These are phyloP conservation scores for Floccularia luteovirens DNA, from an alignment of 768 basidiomycete species.

Conservation along the genomic window DNA sequence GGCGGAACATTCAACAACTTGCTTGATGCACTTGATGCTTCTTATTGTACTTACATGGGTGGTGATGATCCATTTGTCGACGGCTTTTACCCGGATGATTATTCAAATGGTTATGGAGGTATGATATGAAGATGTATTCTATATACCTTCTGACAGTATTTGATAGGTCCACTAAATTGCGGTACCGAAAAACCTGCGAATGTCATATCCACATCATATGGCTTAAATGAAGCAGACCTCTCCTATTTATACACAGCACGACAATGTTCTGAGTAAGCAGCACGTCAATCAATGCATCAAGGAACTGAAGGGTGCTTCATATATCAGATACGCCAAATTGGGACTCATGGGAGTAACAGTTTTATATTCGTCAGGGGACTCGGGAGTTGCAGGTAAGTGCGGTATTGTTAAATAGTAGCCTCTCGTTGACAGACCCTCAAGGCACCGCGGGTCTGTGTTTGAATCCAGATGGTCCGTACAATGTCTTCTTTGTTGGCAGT, in stretches of 20 bases:
- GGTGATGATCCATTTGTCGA: conserved; percentile 29
- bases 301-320: too few relatives aligned
- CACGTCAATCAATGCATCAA: too few relatives aligned
- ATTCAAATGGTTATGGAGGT: conserved; percentile 24
- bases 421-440: too few relatives aligned
- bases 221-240: conserved; percentile 32
- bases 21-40: conserved; percentile 34
- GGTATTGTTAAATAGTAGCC: not conserved
- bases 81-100: conserved; percentile 21
- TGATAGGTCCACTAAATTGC: conserved; percentile 20
- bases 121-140: not conserved
- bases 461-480: conserved; percentile 39
- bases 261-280: conserved; percentile 32
- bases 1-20: conserved; percentile 37
- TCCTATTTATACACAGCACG: conserved; percentile 24
- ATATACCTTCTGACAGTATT: not conserved
- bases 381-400: conserved; percentile 37
- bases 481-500: too few relatives aligned
- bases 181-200: conserved; percentile 28
- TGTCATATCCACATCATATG: conserved; percentile 34
- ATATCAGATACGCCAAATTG: conserved; percentile 33
- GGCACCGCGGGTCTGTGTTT: conserved; percentile 19
- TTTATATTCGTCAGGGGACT: conserved; percentile 51
- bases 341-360: conserved; percentile 53
- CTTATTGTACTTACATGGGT: conserved; percentile 31